Evolutionary conservation across 805 yeast genomes (phyloP).

Genomic region (Isabelozyma pseudorhagii): DNA sequence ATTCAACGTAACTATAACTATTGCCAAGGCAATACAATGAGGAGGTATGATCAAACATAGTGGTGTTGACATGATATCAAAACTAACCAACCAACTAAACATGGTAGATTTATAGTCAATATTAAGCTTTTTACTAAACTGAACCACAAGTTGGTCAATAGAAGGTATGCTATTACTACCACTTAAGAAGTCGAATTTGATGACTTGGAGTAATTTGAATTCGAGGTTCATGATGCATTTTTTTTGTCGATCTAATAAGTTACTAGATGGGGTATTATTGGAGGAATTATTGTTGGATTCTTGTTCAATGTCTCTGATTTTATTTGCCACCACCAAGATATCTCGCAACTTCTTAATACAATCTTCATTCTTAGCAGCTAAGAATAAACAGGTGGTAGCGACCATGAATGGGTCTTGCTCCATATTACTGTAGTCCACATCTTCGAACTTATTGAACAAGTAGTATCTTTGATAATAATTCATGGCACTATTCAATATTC

Average conservation of each 20-base stretch:
- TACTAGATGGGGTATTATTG: conserved; percentile 1
- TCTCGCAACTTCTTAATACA: conserved; percentile 74
- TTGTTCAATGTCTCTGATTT: conserved; percentile 32
- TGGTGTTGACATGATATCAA: conserved; percentile 70
- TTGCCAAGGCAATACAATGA: conserved; percentile 70
- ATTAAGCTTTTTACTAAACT: conserved; percentile 50
- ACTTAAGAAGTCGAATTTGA: conserved; percentile 76
- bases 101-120: conserved; percentile 47
- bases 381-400: conserved; percentile 64
- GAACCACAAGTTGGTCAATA: conserved; percentile 64
- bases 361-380: conserved; percentile 79
- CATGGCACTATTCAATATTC: conserved; percentile 68
- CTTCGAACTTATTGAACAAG: conserved; percentile 59
- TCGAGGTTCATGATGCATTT: conserved; percentile 60
- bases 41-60: conserved; percentile 68
- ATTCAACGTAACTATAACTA: conserved; percentile 58
- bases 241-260: conserved; percentile 49
- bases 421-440: conserved; percentile 25
- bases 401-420: conserved; percentile 53
- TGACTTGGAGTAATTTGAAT: conserved; percentile 68
- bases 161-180: conserved; percentile 41
- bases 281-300: conserved; percentile 18
- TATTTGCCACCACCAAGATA: conserved; percentile 50
- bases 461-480: conserved; percentile 69
- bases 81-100: conserved; percentile 71